phyloP scores from a whole-genome alignment of 2,329 filamentous ascomycete species.

The Capronia epimyces region DNA sequence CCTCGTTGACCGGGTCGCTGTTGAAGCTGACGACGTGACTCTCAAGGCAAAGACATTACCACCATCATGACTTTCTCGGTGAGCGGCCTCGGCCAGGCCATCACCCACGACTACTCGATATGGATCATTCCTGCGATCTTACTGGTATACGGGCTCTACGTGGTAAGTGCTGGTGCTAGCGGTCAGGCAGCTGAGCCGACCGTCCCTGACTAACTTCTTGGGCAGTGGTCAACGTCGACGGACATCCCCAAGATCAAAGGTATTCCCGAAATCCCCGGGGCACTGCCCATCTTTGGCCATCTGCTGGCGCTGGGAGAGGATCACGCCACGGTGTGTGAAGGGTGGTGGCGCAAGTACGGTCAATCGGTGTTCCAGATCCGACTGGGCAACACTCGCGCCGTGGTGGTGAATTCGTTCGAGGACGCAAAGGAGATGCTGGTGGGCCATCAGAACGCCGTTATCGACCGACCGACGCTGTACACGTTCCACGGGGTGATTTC shows the following conservation, averaged over 20 bases:
- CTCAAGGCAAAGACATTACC: not conserved
- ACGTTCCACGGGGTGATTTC: constrained; percentile 72
- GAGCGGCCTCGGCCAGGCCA: constrained; percentile 11
- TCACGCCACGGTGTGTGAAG: constrained; percentile 49
- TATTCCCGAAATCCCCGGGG: constrained; percentile 53
- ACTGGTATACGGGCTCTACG: constrained; percentile 16
- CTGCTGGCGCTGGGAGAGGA: constrained; percentile 52
- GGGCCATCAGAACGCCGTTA: constrained; percentile 65
- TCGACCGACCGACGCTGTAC: constrained; percentile 66
- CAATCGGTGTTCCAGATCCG: constrained; percentile 52
- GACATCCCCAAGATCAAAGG: constrained; percentile 53
- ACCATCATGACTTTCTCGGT: constrained; percentile 6
- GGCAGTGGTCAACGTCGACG: constrained; percentile 34
- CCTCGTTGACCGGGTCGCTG: not conserved
- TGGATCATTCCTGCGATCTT: constrained; percentile 14
- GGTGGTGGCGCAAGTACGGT: constrained; percentile 53
- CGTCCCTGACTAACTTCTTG: not conserved
- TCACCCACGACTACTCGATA: constrained; percentile 15
- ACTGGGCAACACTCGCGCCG: constrained; percentile 49
- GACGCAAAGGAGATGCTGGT: constrained; percentile 63
- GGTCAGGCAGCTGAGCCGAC: no score
- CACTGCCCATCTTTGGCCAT: constrained; percentile 54
- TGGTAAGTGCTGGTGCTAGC: no score
- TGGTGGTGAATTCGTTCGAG: constrained; percentile 70
- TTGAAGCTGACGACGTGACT: not conserved